Percentiles rank a stretch among this genome's conserved stretches.
Evolutionary conservation across 2,329 filamentous ascomycete species (phyloP).

Genomic region (Trichoderma sp.): DNA sequence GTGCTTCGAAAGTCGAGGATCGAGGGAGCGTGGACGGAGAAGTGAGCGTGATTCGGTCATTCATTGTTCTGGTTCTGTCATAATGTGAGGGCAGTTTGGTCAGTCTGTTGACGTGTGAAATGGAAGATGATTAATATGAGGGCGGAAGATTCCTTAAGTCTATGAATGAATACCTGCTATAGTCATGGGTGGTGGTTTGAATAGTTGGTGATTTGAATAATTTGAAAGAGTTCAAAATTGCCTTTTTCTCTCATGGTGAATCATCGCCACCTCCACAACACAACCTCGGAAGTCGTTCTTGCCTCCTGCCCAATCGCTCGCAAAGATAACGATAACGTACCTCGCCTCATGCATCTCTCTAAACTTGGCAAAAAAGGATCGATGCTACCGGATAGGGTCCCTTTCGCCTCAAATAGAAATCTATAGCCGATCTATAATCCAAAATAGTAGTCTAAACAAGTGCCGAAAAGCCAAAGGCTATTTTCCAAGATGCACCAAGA

Average conservation of each 20-base stretch:
- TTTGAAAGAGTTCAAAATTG: neutral
- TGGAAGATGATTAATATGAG: neutral
- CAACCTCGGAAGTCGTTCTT: neutral
- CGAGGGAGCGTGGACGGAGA: slow-evolving; percentile 23
- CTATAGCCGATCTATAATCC: neutral
- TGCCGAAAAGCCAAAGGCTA: neutral
- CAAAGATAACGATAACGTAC: neutral
- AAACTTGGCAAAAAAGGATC: neutral
- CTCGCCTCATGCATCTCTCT: neutral
- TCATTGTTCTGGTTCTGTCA: neutral
- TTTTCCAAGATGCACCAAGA: neutral
- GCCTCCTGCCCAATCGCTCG: neutral
- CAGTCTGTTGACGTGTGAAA: neutral
- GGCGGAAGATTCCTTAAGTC: neutral
- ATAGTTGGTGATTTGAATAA: neutral
- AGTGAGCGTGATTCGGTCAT: neutral
- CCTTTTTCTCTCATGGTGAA: neutral
- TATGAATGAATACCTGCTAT: neutral
- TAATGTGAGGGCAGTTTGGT: neutral
- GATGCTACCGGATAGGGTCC: neutral
- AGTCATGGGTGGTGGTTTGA: neutral
- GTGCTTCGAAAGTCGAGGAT: slow-evolving; percentile 31
- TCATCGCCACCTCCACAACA: neutral
- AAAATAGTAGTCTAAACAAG: neutral
- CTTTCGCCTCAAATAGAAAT: neutral